A percentile compares a stretch with the other conserved stretches of the same genome.
Evolutionary conservation across 495 filamentous ascomycete species (phyloP).

Genomic region (Aspergillus biplanus): DNA sequence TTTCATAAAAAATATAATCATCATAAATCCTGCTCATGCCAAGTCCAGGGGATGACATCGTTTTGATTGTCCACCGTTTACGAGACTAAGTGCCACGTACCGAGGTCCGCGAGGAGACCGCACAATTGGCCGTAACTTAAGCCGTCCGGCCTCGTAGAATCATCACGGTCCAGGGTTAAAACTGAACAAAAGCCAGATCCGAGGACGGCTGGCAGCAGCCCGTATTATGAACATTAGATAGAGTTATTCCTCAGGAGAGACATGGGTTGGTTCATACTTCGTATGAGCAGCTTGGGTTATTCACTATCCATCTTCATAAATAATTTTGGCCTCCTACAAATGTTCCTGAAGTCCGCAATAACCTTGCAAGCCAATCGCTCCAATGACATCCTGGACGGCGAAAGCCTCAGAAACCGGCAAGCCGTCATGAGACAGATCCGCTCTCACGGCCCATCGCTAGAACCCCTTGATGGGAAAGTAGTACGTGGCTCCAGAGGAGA

Average conservation of each 20-base stretch:
- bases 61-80: not conserved
- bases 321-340: not conserved
- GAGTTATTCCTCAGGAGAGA: not conserved
- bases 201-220: not conserved
- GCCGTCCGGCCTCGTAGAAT: not conserved
- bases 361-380: not conserved
- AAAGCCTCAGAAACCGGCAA: slow-evolving; percentile 18
- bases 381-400: slow-evolving; percentile 2
- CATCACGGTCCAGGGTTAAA: slow-evolving; percentile 11
- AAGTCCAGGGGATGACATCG: not conserved
- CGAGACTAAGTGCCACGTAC: not conserved
- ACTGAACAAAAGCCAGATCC: not conserved
- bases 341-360: not conserved
- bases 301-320: slow-evolving; percentile 1
- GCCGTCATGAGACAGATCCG: slow-evolving; percentile 8
- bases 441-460: not conserved
- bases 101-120: slow-evolving; percentile 14
- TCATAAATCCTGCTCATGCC: not conserved
- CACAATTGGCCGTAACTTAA: not conserved
- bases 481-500: not conserved
- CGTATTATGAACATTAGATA: not conserved
- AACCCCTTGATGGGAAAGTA: not conserved
- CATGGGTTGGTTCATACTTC: not conserved
- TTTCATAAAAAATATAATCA: not conserved
- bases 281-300: not conserved